phyloP scores from a whole-genome alignment of 306 rosid genomes.

The Prunus persica region Prunus_persica_NCBIv2 NC_034012.1:18773001-18773500 shows the following conservation, averaged over 20 bases:
- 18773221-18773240: not conserved
- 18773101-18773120: too few relatives aligned
- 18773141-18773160: too few relatives aligned
- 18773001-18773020: too few relatives aligned
- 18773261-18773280: conserved; percentile 43
- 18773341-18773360: conserved; percentile 65
- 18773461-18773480: conserved; percentile 40
- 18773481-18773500: conserved; percentile 5
- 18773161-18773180: too few relatives aligned
- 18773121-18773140: too few relatives aligned
- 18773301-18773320: conserved; percentile 56
- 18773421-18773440: conserved; percentile 69
- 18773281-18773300: conserved; percentile 42
- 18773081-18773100: too few relatives aligned
- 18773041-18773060: too few relatives aligned
- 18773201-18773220: not conserved
- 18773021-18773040: too few relatives aligned
- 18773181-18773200: not conserved
- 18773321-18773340: conserved; percentile 91
- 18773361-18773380: conserved; percentile 21
- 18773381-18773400: conserved; percentile 20
- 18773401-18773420: conserved; percentile 20
- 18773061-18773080: too few relatives aligned
- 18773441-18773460: conserved; percentile 76
- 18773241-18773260: not conserved